These are phyloP conservation scores for Alternaria sp. DNA, from an alignment of 2,329 filamentous ascomycete genomes.

Conservation along the genomic window DNA sequence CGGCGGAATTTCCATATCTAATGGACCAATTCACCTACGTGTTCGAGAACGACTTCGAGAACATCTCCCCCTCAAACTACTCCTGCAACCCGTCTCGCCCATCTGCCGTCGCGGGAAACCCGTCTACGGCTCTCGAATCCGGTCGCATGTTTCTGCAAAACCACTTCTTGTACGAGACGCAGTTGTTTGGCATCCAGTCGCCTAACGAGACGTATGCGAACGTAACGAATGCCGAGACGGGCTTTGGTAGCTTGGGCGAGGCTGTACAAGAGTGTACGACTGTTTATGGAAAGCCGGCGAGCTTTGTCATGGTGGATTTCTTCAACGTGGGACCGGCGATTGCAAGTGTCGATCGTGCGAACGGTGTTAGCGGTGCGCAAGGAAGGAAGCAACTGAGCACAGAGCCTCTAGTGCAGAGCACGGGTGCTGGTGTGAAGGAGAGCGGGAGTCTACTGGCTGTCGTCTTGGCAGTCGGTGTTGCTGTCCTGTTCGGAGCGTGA, in stretches of 20 bases:
- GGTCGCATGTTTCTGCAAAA: constrained; percentile 76
- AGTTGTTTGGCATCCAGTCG: constrained; percentile 50
- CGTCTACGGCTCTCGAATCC: constrained; percentile 58
- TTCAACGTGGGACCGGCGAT: constrained; percentile 76
- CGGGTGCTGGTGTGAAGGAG: constrained; percentile 20
- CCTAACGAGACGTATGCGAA: constrained; percentile 60
- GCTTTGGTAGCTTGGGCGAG: constrained; percentile 60
- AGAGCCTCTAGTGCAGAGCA: constrained; percentile 21
- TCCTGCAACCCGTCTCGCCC: constrained; percentile 76
- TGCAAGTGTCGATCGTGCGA: constrained; percentile 72
- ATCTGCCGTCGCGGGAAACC: constrained; percentile 51
- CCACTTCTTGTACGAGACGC: constrained; percentile 73
- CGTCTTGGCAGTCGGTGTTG: constrained; percentile 37
- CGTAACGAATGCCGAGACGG: constrained; percentile 69
- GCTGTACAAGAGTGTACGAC: constrained; percentile 48
- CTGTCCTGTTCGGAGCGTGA: constrained; percentile 35
- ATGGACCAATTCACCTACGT: constrained; percentile 69
- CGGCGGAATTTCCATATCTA: constrained; percentile 60
- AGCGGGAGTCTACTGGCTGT: constrained; percentile 36
- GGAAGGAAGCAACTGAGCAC: constrained; percentile 36
- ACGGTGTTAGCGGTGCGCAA: constrained; percentile 56
- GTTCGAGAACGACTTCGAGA: constrained; percentile 76
- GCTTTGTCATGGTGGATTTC: constrained; percentile 80
- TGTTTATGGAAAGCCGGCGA: constrained; percentile 71
- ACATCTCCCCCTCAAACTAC: constrained; percentile 68